These are phyloP conservation scores for Colletotrichum agaves DNA, from an alignment of 2,329 filamentous ascomycete species.

Conservation along the genomic window DNA sequence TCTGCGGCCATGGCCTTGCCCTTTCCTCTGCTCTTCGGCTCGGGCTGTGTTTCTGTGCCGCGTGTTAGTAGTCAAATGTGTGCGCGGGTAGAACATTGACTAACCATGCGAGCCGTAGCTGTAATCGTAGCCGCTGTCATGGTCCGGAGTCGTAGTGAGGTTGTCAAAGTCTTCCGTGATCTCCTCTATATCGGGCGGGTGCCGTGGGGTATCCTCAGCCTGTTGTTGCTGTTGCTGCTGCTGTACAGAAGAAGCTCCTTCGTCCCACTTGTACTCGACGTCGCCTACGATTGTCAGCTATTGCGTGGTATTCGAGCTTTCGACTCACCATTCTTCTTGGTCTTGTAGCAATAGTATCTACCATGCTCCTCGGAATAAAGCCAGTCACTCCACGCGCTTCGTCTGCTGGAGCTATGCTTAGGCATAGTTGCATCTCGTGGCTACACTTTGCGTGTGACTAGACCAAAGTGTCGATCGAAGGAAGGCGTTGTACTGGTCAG, in stretches of 20 bases:
- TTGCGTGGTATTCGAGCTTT: neutral
- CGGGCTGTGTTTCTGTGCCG: neutral
- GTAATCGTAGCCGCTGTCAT: conserved; percentile 19
- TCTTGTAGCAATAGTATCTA: conserved; percentile 45
- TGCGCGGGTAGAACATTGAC: no score
- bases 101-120: neutral
- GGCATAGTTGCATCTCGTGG: conserved; percentile 45
- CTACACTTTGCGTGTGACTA: neutral
- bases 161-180: conserved; percentile 35
- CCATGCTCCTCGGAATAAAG: conserved; percentile 41
- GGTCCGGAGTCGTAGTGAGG: conserved; percentile 2
- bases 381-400: conserved; percentile 44
- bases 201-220: conserved; percentile 40
- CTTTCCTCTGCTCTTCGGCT: conserved; percentile 1
- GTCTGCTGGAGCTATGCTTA: conserved; percentile 41
- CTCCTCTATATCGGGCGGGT: conserved; percentile 40
- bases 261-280: conserved; percentile 42
- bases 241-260: conserved; percentile 5
- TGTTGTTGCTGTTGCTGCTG: conserved; percentile 39
- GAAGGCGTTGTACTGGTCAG: neutral
- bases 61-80: neutral
- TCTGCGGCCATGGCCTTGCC: no score
- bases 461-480: neutral
- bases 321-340: conserved; percentile 44
- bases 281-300: conserved; percentile 39